These are phyloP conservation scores for Sarocladiaceae sp. DNA, from an alignment of 2,329 filamentous ascomycete genomes.

Conservation along the genomic window DNA sequence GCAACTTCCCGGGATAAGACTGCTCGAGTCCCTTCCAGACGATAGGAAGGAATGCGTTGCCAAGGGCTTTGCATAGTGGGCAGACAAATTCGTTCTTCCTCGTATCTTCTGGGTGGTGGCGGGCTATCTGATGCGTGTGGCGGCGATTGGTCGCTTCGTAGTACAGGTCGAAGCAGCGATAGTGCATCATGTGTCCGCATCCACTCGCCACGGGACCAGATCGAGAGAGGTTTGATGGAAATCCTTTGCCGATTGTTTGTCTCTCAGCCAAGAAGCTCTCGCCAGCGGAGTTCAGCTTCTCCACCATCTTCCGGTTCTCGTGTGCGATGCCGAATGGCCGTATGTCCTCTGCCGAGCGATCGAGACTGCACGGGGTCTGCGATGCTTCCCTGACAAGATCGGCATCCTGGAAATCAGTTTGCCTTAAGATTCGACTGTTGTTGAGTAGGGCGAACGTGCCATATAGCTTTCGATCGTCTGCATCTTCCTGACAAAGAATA, in stretches of 20 bases:
- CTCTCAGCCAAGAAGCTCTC: conserved; percentile 68
- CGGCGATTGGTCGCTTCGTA: conserved; percentile 77
- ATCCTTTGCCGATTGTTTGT: conserved; percentile 85
- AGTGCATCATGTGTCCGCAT: conserved; percentile 99
- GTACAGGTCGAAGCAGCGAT: conserved; percentile 89
- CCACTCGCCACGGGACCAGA: conserved; percentile 81
- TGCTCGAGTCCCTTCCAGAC: conserved; percentile 93
- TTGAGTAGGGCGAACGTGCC: conserved; percentile 90
- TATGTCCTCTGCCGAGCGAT: conserved; percentile 76
- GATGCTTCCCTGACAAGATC: conserved; percentile 83
- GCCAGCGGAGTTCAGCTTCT: conserved; percentile 71
- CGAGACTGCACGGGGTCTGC: conserved; percentile 74
- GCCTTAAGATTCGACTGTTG: conserved; percentile 79
- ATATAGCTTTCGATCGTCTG: conserved; percentile 81
- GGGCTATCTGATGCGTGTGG: conserved; percentile 87
- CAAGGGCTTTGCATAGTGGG: conserved; percentile 91
- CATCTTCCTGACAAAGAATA: conserved; percentile 95
- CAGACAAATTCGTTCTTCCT: conserved; percentile 87
- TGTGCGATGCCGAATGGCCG: conserved; percentile 88
- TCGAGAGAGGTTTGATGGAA: conserved; percentile 62
- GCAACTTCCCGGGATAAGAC: conserved; percentile 70
- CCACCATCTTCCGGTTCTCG: conserved; percentile 74
- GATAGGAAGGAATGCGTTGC: conserved; percentile 91
- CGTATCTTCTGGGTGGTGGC: conserved; percentile 84
- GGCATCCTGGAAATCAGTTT: conserved; percentile 76